Conservation (phyloP, 2,329 filamentous ascomycete genomes). For the Alternaria triticina region DNA sequence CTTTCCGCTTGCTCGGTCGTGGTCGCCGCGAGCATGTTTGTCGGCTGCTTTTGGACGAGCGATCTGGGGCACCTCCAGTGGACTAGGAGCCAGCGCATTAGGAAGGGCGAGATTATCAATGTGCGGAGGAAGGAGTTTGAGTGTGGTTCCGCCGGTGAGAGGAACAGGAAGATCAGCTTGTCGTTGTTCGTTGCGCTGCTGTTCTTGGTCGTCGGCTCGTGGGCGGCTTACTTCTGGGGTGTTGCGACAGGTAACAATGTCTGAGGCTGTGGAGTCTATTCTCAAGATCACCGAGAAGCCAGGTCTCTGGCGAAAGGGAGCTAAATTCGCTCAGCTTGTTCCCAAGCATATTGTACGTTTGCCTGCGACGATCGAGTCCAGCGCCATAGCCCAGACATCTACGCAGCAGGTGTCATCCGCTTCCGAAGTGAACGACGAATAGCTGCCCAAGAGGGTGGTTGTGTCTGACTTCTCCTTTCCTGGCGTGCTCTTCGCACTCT, state of each 20-base stretch:
- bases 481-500: too few species aligned
- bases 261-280: not conserved
- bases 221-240: conserved; percentile 67
- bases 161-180: conserved; percentile 51
- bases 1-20: conserved; percentile 59
- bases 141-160: conserved; percentile 35
- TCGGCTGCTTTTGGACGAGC: conserved; percentile 48
- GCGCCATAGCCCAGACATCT: too few species aligned
- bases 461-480: too few species aligned
- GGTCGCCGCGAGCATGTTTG: conserved; percentile 52
- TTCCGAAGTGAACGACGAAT: too few species aligned
- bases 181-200: conserved; percentile 54
- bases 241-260: conserved; percentile 58
- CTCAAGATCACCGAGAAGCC: not conserved
- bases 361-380: too few species aligned
- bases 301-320: not conserved
- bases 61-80: conserved; percentile 62
- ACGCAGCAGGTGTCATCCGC: too few species aligned
- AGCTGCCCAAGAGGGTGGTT: too few species aligned
- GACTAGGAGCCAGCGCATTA: conserved; percentile 61
- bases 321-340: too few species aligned
- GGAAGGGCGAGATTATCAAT: conserved; percentile 54
- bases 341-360: too few species aligned
- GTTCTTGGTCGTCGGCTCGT: conserved; percentile 59
- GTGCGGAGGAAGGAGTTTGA: conserved; percentile 52